Conservation (phyloP, 331 rosid species). For the Rhamnella rubrinervis region DNA sequence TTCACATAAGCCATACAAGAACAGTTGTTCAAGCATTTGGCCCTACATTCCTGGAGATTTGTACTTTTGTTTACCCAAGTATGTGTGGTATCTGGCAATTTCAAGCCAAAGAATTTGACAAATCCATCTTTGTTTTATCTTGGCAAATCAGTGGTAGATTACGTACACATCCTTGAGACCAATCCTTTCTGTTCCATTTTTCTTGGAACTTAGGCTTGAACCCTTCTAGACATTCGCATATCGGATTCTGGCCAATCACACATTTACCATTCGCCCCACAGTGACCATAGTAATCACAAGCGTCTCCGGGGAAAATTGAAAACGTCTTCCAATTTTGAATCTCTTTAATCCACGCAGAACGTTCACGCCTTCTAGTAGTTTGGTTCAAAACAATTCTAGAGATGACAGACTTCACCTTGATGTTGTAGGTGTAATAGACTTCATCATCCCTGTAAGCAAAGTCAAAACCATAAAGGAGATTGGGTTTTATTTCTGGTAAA, state of each 20-base stretch:
- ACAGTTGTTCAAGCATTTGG: constrained; percentile 43
- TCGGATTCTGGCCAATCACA: constrained; percentile 19
- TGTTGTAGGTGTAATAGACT: constrained; percentile 30
- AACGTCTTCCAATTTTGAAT: constrained; percentile 29
- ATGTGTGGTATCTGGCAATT: constrained; percentile 50
- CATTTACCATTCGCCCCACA: constrained; percentile 53
- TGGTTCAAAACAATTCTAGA: constrained; percentile 29
- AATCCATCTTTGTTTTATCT: constrained; percentile 32
- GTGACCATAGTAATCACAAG: constrained; percentile 36
- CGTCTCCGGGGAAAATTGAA: constrained; percentile 30
- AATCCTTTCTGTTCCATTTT: constrained; percentile 43
- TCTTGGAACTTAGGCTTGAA: constrained; percentile 36
- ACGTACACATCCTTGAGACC: constrained; percentile 50
- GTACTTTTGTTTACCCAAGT: constrained; percentile 31
- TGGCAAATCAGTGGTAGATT: constrained; percentile 29
- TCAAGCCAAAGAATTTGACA: constrained; percentile 15
- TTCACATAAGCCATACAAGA: constrained; percentile 54
- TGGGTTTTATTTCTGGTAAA: constrained; percentile 16
- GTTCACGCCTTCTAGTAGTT: neutral
- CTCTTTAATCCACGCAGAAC: constrained; percentile 27
- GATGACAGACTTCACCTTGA: constrained; percentile 6
- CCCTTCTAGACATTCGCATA: constrained; percentile 49
- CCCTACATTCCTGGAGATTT: constrained; percentile 36
- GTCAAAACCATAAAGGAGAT: constrained; percentile 20
- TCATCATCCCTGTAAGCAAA: constrained; percentile 33